These are phyloP conservation scores for Opeltia flavorubescens DNA, from an alignment of 495 filamentous ascomycete species.

Conservation along the genomic window DNA sequence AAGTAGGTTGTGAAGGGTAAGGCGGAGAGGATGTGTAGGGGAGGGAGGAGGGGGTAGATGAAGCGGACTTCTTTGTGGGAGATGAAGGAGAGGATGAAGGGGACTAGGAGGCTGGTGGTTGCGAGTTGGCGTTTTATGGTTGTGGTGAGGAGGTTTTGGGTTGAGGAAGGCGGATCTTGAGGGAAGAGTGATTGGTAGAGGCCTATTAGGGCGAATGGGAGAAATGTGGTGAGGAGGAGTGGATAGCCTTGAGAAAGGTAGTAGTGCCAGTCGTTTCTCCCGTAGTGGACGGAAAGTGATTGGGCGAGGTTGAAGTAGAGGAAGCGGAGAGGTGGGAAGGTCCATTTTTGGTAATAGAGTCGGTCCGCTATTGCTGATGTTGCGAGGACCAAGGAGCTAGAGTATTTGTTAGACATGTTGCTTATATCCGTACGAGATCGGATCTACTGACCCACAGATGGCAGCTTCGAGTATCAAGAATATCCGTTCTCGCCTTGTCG, in stretches of 20 bases:
- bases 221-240: slow-evolving; percentile 67
- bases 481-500: slow-evolving; percentile 30
- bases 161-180: slow-evolving; percentile 15
- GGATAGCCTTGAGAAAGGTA: slow-evolving; percentile 84
- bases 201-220: slow-evolving; percentile 60
- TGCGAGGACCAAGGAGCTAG: slow-evolving; percentile 40
- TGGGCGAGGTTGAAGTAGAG: slow-evolving; percentile 86
- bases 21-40: slow-evolving; percentile 68
- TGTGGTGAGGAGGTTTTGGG: slow-evolving; percentile 24
- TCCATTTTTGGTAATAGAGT: slow-evolving; percentile 74
- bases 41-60: slow-evolving; percentile 82
- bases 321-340: slow-evolving; percentile 79
- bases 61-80: slow-evolving; percentile 97
- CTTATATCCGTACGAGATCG: background rate
- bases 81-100: slow-evolving; percentile 55
- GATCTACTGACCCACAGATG: slow-evolving; percentile 48
- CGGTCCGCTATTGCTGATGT: slow-evolving; percentile 58
- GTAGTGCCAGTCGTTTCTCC: slow-evolving; percentile 83
- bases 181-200: slow-evolving; percentile 38
- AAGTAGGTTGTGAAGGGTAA: slow-evolving; percentile 54
- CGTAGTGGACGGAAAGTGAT: slow-evolving; percentile 81
- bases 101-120: slow-evolving; percentile 43
- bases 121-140: slow-evolving; percentile 44
- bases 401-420: background rate
- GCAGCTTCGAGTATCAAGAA: slow-evolving; percentile 44